Percentiles rank a stretch among this genome's conserved stretches.
Conservation (phyloP, 805 yeast species). For the Saturnispora quitensis region DNA sequence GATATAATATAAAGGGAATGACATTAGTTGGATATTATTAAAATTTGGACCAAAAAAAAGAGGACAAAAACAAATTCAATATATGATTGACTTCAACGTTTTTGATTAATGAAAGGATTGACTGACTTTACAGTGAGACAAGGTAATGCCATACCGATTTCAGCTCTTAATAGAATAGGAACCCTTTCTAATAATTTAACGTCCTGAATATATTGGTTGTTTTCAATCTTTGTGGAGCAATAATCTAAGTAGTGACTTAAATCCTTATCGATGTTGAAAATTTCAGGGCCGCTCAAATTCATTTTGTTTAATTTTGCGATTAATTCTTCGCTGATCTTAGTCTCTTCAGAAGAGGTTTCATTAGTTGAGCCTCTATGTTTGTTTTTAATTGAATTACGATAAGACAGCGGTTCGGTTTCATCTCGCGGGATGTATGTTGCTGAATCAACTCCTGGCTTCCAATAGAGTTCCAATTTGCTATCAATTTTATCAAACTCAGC, state of each 20-base stretch:
- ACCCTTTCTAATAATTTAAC: constrained; percentile 67
- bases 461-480: constrained; percentile 68
- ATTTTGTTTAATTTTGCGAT: constrained; percentile 39
- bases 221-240: constrained; percentile 53
- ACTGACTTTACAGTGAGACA: constrained; percentile 86
- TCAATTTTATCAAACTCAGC: constrained; percentile 78
- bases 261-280: constrained; percentile 28
- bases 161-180: constrained; percentile 82
- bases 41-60: not conserved
- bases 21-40: constrained; percentile 7
- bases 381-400: constrained; percentile 69
- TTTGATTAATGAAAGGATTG: constrained; percentile 55
- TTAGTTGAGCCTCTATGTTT: constrained; percentile 53
- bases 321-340: constrained; percentile 34
- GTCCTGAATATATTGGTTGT: constrained; percentile 64
- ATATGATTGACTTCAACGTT: not conserved
- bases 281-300: constrained; percentile 28
- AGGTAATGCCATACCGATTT: constrained; percentile 91
- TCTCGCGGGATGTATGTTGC: constrained; percentile 90
- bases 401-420: constrained; percentile 68
- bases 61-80: not conserved
- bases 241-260: constrained; percentile 50
- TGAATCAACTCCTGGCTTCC: constrained; percentile 90
- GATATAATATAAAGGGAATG: constrained; percentile 2
- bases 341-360: constrained; percentile 27